Conservation (phyloP, 306 rosid species). For the Dryas octopetala region DNA sequence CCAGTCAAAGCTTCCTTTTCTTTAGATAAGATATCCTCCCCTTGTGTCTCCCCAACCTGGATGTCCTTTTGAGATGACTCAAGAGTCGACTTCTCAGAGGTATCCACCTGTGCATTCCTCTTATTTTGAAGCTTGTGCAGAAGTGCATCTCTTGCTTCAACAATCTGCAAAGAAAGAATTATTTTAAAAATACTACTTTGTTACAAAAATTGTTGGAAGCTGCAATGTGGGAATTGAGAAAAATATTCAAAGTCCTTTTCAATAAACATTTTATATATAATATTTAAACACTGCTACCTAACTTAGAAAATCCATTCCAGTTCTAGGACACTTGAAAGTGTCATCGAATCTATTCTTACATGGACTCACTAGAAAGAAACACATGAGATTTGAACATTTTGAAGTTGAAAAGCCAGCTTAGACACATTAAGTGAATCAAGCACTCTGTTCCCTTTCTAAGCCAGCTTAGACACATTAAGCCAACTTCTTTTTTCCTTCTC, state of each 20-base stretch:
- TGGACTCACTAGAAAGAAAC: neutral
- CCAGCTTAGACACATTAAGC: too few species aligned
- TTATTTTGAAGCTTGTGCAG: conserved; percentile 53
- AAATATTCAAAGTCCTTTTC: neutral
- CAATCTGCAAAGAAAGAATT: conserved; percentile 49
- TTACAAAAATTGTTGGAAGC: neutral
- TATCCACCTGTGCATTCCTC: conserved; percentile 38
- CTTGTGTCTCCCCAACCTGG: conserved; percentile 31
- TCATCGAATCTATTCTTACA: neutral
- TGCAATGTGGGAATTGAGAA: neutral
- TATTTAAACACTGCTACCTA: too few species aligned
- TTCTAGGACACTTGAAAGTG: neutral
- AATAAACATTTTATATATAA: too few species aligned
- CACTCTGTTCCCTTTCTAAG: neutral
- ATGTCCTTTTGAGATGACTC: conserved; percentile 31
- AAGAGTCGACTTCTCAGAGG: conserved; percentile 27
- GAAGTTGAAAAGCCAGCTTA: neutral
- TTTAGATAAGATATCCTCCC: conserved; percentile 28
- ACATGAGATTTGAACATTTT: neutral
- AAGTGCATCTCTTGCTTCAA: conserved; percentile 66
- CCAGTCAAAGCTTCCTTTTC: conserved; percentile 35
- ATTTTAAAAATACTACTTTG: neutral
- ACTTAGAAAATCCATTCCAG: too few species aligned
- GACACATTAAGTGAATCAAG: neutral
- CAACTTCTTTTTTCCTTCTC: neutral